Base-by-base conservation (phyloP, 352 stramenopile species). In the Pythium periplocum region DNA sequence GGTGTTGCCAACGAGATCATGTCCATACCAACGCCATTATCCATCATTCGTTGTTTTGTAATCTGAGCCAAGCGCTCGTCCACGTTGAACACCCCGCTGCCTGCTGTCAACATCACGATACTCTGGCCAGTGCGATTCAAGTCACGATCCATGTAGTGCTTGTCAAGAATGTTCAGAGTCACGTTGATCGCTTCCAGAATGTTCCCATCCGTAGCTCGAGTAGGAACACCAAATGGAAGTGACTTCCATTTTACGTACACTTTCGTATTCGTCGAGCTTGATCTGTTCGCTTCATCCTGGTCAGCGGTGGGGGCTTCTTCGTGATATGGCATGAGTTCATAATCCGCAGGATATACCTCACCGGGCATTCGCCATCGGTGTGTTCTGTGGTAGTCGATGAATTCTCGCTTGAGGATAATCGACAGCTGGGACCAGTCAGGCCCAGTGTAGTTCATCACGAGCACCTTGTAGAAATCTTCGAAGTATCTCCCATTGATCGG, bases 1-100 rank as follows among this genome's bases (percentile, higher is more conserved):
- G 96, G 96, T 17, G 96, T 85, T 5, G 91, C 85, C 2, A 99
- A 49, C 8, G 79, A 90, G 31, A 99, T 87, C 88, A 99, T 98
- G 67, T 99, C 97, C 73, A 98, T 98, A 5, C 97, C 97, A 58
- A 99, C 98, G 1, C 96, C 97, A 66, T 98, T 98, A 77, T 99
- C 96, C 95, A 99, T 98, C 96, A 99, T 99, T 30, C 97, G 77
- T 66, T 99, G 96, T 67, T 98, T 98, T 3, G 96, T 99, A 47
- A 99, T 98, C 45, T 93, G 75, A 9, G 88, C 82, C 12, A 99
- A 73, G 39, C 86, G 85, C 51, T 91, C 87, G 45, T 97, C 80
- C 0, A 98, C 95, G 43, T 98, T 86, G 74, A 99, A 99, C n/a
- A 99, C 89, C 35, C 96, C 95, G 63, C 76, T 90, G 31, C 96